phyloP scores from a whole-genome alignment of 805 yeast species.

The Pichia scutulata region DNA sequence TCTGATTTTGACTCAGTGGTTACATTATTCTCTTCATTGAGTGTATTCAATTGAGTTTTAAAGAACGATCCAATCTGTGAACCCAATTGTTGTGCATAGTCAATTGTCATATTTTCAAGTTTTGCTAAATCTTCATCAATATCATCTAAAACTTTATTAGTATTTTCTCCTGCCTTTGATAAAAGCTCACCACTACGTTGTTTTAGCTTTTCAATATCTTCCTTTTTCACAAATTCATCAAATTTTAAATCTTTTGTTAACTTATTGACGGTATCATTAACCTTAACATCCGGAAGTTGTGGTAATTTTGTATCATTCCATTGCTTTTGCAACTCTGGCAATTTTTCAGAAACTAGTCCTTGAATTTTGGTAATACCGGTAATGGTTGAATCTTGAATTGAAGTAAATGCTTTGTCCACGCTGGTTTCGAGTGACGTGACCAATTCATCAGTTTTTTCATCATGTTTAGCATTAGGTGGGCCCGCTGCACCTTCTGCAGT shows the following conservation, averaged over 20 bases:
- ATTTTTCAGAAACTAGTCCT: slow-evolving; percentile 14
- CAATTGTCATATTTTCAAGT: slow-evolving; percentile 63
- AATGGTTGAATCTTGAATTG: slow-evolving; percentile 36
- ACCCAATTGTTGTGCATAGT: slow-evolving; percentile 51
- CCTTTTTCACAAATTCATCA: slow-evolving; percentile 12
- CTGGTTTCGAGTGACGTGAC: slow-evolving; percentile 45
- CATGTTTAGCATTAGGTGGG: slow-evolving; percentile 11
- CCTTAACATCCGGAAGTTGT: slow-evolving; percentile 5
- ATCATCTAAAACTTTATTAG: slow-evolving; percentile 60
- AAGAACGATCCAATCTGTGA: slow-evolving; percentile 50
- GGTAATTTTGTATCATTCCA: slow-evolving; percentile 18
- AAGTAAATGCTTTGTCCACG: slow-evolving; percentile 33
- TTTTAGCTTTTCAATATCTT: slow-evolving; percentile 19
- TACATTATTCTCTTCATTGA: not conserved
- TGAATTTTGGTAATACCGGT: slow-evolving; percentile 29
- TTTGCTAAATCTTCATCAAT: slow-evolving; percentile 68
- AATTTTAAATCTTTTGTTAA: slow-evolving; percentile 14
- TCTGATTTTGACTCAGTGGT: not conserved
- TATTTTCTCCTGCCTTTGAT: slow-evolving; percentile 29
- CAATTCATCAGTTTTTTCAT: slow-evolving; percentile 46
- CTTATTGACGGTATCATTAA: slow-evolving; percentile 2
- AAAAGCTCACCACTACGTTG: slow-evolving; percentile 21
- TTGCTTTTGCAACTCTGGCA: slow-evolving; percentile 27
- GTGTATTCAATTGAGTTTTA: slow-evolving; percentile 3
- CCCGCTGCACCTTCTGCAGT: not conserved